Percentiles rank a stretch among this genome's conserved stretches.
phyloP scores from a whole-genome alignment of 495 filamentous ascomycete genomes.

The Penicillium cinerascens region DNA sequence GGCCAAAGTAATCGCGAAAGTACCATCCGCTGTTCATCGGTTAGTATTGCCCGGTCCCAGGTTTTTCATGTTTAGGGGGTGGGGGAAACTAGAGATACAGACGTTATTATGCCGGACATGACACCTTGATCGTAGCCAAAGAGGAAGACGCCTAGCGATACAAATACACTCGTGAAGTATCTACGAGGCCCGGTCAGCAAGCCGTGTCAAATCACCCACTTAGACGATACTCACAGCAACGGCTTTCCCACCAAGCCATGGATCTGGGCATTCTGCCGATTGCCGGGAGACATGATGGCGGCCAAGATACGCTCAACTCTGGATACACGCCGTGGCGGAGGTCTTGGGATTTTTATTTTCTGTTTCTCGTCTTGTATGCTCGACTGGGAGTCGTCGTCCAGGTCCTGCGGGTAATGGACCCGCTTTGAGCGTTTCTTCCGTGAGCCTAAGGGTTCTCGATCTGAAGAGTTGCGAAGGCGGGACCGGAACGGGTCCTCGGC shows the following conservation, averaged over 20 bases:
- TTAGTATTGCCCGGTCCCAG: constrained; percentile 3
- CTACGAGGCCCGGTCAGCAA: constrained; percentile 49
- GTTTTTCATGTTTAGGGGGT: neutral
- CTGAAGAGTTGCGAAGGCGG: constrained; percentile 58
- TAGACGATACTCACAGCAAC: constrained; percentile 64
- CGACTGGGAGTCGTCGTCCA: constrained; percentile 45
- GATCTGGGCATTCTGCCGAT: constrained; percentile 59
- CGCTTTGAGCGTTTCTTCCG: constrained; percentile 43
- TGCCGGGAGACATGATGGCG: constrained; percentile 78
- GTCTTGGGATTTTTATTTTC: constrained; percentile 76
- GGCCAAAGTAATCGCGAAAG: constrained; percentile 88
- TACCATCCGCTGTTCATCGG: constrained; percentile 62
- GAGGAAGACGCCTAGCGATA: constrained; percentile 94
- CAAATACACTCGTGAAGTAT: constrained; percentile 97
- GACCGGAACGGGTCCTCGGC: constrained; percentile 74
- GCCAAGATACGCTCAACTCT: constrained; percentile 66
- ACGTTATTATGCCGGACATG: constrained; percentile 99
- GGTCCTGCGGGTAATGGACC: constrained; percentile 47
- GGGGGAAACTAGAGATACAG: constrained; percentile 36
- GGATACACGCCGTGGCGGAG: constrained; percentile 58
- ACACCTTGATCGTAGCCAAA: constrained; percentile 99
- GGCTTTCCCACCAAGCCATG: constrained; percentile 95
- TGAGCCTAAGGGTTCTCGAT: constrained; percentile 47
- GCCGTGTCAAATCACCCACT: neutral
- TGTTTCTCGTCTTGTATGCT: constrained; percentile 58